Evolutionary conservation across 306 rosid species (phyloP), one percentile per base, ranked within the genome.

Genomic region (Vachellia pachyceras): DNA sequence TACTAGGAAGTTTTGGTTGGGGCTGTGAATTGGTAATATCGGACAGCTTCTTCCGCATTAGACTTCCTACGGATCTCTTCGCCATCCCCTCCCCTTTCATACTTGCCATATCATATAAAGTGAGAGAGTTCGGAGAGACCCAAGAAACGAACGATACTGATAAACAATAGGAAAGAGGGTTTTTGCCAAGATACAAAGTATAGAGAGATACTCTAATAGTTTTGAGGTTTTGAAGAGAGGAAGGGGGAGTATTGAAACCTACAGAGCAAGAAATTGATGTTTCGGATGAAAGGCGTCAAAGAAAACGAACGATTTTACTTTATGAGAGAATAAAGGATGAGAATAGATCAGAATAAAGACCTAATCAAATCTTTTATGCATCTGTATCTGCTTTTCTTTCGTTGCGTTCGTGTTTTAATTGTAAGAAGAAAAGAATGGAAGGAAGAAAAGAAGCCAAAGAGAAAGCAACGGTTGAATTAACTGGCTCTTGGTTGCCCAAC

Each of bases 11-110:
- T 44, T 82, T 81, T 15, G 80, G 15, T 7, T 75, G 74, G 49
- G 80, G 33, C 79, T 84, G 91, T 44, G 76, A 77, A 78, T 91
- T 89, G 17, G 96, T 88, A 70, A 91, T 82, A 65, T 91, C 96
- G 7, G 96, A 82, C 3, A 91, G 82, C 83, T 88, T 91, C 84
- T 85, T 88, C 57, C 92, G 82, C 85, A 83, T 75, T 25, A 78
- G 50, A 83, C 80, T 83, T 35, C 89, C 88, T 2, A 91, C 65
- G 4, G 89, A 73, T 83, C 86, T 77, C 75, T 80, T 86, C 2
- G 85, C 83, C 89, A 86, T 82, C 44, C 52, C 75, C 36, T 80
- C 88, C 67, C 82, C 77, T 75, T 42, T 40, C 52, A 68, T 41
- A 20, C 35, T 45, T 13, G n/a, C 6, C 17, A 77, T 37, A 1